Conservation (phyloP, 2,329 filamentous ascomycete species). For the Calonectria pteridis region DNA sequence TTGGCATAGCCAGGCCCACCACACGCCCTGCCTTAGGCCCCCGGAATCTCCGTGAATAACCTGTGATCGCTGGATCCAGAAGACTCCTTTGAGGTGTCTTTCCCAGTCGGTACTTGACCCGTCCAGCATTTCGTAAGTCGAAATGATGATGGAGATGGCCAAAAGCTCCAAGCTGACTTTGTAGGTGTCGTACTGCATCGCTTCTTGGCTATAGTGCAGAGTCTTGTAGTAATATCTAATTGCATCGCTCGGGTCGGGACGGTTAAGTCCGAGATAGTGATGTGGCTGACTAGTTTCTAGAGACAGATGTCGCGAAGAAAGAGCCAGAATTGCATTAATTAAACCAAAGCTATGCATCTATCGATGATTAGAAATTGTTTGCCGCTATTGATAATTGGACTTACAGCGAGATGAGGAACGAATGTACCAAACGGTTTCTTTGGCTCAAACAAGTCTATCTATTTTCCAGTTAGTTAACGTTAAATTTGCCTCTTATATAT, state of each 20-base stretch:
- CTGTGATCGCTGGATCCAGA: slow-evolving; percentile 74
- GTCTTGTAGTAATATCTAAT: slow-evolving; percentile 72
- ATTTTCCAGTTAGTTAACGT: background rate
- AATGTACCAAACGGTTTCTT: slow-evolving; percentile 33
- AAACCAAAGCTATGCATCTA: slow-evolving; percentile 61
- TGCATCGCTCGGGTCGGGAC: slow-evolving; percentile 35
- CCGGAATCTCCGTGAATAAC: slow-evolving; percentile 70
- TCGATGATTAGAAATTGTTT: background rate
- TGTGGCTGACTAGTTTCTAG: background rate
- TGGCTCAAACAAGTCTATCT: slow-evolving; percentile 39
- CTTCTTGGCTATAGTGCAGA: slow-evolving; percentile 69
- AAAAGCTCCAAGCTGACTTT: slow-evolving; percentile 68
- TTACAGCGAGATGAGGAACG: slow-evolving; percentile 37
- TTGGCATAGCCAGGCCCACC: slow-evolving; percentile 76
- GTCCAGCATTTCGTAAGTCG: slow-evolving; percentile 75
- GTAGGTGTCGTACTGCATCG: slow-evolving; percentile 69
- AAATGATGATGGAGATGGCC: slow-evolving; percentile 69
- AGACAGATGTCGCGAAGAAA: slow-evolving; percentile 51
- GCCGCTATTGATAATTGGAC: slow-evolving; percentile 38
- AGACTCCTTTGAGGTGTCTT: slow-evolving; percentile 72
- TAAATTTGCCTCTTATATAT: background rate
- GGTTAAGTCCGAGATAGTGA: background rate
- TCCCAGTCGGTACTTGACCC: slow-evolving; percentile 66
- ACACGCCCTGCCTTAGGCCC: slow-evolving; percentile 68
- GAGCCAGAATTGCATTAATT: slow-evolving; percentile 68